Base-by-base conservation (phyloP, 805 yeast species). In the Yamadazyma paraphyllophila region DNA sequence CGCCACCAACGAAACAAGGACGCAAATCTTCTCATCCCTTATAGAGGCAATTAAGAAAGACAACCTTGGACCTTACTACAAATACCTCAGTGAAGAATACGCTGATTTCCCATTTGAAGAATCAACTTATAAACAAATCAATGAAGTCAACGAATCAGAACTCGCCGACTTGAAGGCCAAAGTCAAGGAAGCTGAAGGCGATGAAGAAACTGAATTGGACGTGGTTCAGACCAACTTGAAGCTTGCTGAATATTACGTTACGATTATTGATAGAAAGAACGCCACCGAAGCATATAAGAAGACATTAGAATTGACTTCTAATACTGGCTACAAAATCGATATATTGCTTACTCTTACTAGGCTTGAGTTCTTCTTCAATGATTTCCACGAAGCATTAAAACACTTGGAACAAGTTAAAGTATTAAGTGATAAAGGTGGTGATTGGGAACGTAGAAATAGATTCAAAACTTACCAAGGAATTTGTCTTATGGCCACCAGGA, bases 371-470 rank as follows among this genome's bases (percentile, higher is more conserved):
- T 90, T 94, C 64, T 92, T 78, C 65, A 83, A 84, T 59, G 96
- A 94, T 67, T 82, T 82, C 60, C 65, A 70, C 5, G 80, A 80
- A 52, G 84, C 86, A 37, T 78, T 83, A 48, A 81, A 81, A 56
- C 83, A 84, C 59, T 76, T 94, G 53, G 92, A 85, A 45, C 82
- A 82, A 55, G 82, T 85, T 14, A 82, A 85, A 59, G 60, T 71
- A 17, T 76, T 88, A 62, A 89, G 94, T 58, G 98, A 92, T 58
- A 87, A 89, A 59, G 99, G 98, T 45, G 99, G 99, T 51, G 99
- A 94, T 65, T 94, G 99, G 99, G 99, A 94, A 69, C 87, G 99
- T 67, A 83, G 96, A 60, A 94, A 94, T 70, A 74, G 97, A 55
- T 89, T 80, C 74, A 94, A 94, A 72, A 88, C 97, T 5, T 94